These are phyloP conservation scores for Fagopyrum tataricum DNA, from an alignment of 148 eudicot species.

Conservation along the genomic window DNA sequence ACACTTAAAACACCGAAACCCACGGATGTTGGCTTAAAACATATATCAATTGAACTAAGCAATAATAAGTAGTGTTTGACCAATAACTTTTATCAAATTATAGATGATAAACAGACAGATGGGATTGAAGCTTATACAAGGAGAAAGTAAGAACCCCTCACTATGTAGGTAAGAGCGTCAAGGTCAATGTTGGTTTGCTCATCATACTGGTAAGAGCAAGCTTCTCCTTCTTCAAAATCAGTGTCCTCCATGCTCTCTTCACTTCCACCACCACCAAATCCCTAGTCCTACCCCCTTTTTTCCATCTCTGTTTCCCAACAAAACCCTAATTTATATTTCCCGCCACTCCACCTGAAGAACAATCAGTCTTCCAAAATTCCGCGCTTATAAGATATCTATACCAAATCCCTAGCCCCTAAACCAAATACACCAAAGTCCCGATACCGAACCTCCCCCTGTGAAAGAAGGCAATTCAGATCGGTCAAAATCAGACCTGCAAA, in stretches of 20 bases:
- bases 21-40: not conserved
- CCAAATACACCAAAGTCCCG: not conserved
- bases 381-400: not conserved
- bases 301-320: conserved; percentile 52
- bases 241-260: conserved; percentile 36
- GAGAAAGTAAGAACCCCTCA: conserved; percentile 28
- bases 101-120: not conserved
- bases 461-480: not conserved
- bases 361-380: not conserved
- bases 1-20: not conserved
- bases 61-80: not conserved
- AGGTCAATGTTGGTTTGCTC: conserved; percentile 72
- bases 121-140: too few relatives aligned
- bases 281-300: conserved; percentile 46
- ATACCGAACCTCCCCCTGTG: not conserved
- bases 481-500: not conserved
- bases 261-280: conserved; percentile 35
- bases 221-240: conserved; percentile 91
- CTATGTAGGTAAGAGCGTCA: conserved; percentile 87
- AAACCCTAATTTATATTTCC: not conserved
- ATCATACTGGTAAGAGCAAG: conserved; percentile 35
- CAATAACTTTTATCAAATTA: not conserved
- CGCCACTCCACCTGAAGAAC: not conserved
- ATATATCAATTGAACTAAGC: not conserved
- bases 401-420: not conserved